Base-by-base conservation (phyloP, 805 yeast species). In the Pichia nakasei region DNA sequence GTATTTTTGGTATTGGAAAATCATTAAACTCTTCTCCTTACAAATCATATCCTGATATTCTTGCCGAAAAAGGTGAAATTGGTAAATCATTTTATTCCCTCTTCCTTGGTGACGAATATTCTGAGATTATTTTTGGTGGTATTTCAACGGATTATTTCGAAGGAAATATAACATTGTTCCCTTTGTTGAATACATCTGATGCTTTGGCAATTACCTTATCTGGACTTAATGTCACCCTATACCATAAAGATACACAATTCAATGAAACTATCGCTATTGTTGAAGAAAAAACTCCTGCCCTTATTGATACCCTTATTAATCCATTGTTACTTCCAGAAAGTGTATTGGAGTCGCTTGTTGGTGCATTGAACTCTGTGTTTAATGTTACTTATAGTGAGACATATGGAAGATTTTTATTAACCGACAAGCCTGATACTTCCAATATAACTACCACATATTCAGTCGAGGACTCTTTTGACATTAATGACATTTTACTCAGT, bases 401-500 rank as follows among this genome's bases (percentile, higher is more conserved):
- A 2, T 21, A 26, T 22, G 43, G 43, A 9, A 36, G 45, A 39
- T 39, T 31, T 26, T 22, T 36, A 18, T 9, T 38, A 8, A 18
- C 37, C 7, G 32, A 29, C 12, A 29, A 29, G 4, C 5, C 6
- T 29, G 32, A 29, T 6, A 3, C n/a, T 15, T 12, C n/a, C 15
- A 11, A 29, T 5, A 21, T 34, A 18, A 12, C 29, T 18, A 19
- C 12, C 8, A 35, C 36, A 22, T 38, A 27, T 11, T 19, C 32
- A 2, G 32, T 22, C 0, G 35, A 29, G 15, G 15, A 27, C 13
- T 29, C 32, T 29, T 12, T 9, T 29, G 18, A 43, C 48, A 49
- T 73, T 9, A 57, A 63, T 33, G 32, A 29, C 15, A 29, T 29
- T 29, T 29, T 29, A 29, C n/a, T 29, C 13, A 29, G 15, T 29